Conservation (phyloP, 2,329 filamentous ascomycete genomes). For the Xylariales sp. region DNA sequence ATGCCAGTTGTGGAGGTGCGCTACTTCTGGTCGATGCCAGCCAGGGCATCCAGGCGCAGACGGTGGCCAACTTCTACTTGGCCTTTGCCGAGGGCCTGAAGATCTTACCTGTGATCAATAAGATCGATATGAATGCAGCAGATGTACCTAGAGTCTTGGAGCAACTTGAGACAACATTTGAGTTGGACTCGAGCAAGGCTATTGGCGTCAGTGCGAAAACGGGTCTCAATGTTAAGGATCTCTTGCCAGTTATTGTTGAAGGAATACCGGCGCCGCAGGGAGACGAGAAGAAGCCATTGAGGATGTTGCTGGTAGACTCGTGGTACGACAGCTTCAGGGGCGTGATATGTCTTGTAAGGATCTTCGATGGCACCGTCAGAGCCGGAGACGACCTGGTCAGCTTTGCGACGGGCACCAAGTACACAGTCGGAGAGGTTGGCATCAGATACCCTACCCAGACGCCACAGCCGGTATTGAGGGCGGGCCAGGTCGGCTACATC, state of each 20-base stretch:
- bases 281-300: constrained; percentile 65
- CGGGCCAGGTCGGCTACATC: constrained; percentile 93
- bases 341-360: constrained; percentile 81
- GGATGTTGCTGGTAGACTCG: constrained; percentile 87
- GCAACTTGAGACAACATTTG: constrained; percentile 82
- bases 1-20: constrained; percentile 92
- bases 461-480: constrained; percentile 72
- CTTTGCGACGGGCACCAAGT: constrained; percentile 82
- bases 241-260: constrained; percentile 82
- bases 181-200: constrained; percentile 71
- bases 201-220: constrained; percentile 86
- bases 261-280: constrained; percentile 77
- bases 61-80: constrained; percentile 96
- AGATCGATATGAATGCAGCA: constrained; percentile 87
- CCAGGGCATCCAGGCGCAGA: constrained; percentile 95
- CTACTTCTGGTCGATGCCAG: constrained; percentile 91
- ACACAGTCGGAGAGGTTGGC: constrained; percentile 91
- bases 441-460: constrained; percentile 92
- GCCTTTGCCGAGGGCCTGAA: constrained; percentile 87
- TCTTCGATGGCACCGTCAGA: constrained; percentile 82
- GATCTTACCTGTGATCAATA: constrained; percentile 91
- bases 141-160: constrained; percentile 81
- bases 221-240: constrained; percentile 76
- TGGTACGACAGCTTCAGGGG: constrained; percentile 98
- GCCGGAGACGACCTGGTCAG: constrained; percentile 84